Percentiles rank a stretch among this genome's conserved stretches.
Conservation (phyloP, 495 filamentous ascomycete species). For the Penicillium arizonense region DNA sequence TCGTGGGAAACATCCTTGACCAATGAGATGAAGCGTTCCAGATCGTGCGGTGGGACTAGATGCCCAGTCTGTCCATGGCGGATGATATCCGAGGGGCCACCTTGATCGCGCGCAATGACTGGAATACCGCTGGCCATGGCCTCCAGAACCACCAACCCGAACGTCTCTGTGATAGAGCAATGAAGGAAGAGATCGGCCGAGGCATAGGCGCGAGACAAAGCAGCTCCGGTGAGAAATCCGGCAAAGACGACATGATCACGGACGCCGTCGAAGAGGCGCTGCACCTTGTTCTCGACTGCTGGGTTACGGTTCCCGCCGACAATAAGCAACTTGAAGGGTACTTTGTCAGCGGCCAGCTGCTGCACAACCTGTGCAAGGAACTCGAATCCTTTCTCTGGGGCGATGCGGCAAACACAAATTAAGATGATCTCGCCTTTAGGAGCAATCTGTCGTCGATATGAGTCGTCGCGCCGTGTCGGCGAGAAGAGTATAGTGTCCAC, state of each 20-base stretch:
- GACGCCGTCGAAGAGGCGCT: slow-evolving; percentile 47
- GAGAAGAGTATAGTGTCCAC: slow-evolving; percentile 58
- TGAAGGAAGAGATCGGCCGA: slow-evolving; percentile 62
- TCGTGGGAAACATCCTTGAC: slow-evolving; percentile 42
- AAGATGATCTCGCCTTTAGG: slow-evolving; percentile 59
- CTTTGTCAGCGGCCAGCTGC: slow-evolving; percentile 47
- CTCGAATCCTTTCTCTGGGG: slow-evolving; percentile 64
- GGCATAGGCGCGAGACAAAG: slow-evolving; percentile 56
- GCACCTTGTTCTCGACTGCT: slow-evolving; percentile 53
- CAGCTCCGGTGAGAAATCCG: slow-evolving; percentile 53
- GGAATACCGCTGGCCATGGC: slow-evolving; percentile 65
- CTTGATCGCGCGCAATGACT: slow-evolving; percentile 61
- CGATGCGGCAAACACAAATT: slow-evolving; percentile 57
- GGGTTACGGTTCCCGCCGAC: slow-evolving; percentile 62
- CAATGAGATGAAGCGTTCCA: slow-evolving; percentile 49
- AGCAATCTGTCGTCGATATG: slow-evolving; percentile 46
- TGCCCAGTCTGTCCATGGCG: slow-evolving; percentile 54
- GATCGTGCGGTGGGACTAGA: slow-evolving; percentile 52
- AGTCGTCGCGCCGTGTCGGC: slow-evolving; percentile 44
- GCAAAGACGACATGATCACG: slow-evolving; percentile 53
- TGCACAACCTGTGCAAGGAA: slow-evolving; percentile 53
- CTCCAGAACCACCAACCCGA: slow-evolving; percentile 63
- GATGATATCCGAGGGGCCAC: slow-evolving; percentile 63
- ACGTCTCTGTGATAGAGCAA: slow-evolving; percentile 65
- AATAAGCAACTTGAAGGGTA: slow-evolving; percentile 58